These are phyloP conservation scores for Wickerhamomyces tratensis DNA, from an alignment of 805 yeast species.

Conservation along the genomic window DNA sequence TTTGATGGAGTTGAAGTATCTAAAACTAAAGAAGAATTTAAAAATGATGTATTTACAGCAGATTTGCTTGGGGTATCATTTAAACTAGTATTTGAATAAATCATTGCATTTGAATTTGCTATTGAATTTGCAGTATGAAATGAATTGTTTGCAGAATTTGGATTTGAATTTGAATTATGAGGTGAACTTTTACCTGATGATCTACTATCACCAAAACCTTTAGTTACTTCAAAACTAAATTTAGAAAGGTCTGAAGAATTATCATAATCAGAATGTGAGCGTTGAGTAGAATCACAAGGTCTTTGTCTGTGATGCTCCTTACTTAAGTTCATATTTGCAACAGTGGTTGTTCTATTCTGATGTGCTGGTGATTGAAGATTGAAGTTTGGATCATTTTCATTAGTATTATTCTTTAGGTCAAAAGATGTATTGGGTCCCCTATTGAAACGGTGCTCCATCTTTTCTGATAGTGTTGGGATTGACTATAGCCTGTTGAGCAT, in stretches of 20 bases:
- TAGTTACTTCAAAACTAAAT: slow-evolving; percentile 9
- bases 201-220: background rate
- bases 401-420: too few relatives aligned
- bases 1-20: slow-evolving; percentile 10
- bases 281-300: too few relatives aligned
- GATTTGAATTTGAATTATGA: background rate
- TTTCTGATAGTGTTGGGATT: too few relatives aligned
- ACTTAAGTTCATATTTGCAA: too few relatives aligned
- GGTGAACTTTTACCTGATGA: too few relatives aligned
- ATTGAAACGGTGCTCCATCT: too few relatives aligned
- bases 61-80: background rate
- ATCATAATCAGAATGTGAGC: slow-evolving; percentile 1
- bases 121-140: background rate
- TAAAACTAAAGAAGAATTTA: slow-evolving; percentile 2
- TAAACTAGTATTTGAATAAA: slow-evolving; percentile 1
- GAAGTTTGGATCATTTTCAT: too few relatives aligned
- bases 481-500: too few relatives aligned
- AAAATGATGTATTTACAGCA: slow-evolving; percentile 10
- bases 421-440: too few relatives aligned
- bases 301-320: too few relatives aligned
- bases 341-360: too few relatives aligned
- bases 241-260: slow-evolving; percentile 7
- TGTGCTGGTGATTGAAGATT: too few relatives aligned
- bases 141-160: background rate
- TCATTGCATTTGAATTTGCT: background rate